phyloP scores from a whole-genome alignment of 495 filamentous ascomycete genomes.

The Apiosordaria backusii region DNA sequence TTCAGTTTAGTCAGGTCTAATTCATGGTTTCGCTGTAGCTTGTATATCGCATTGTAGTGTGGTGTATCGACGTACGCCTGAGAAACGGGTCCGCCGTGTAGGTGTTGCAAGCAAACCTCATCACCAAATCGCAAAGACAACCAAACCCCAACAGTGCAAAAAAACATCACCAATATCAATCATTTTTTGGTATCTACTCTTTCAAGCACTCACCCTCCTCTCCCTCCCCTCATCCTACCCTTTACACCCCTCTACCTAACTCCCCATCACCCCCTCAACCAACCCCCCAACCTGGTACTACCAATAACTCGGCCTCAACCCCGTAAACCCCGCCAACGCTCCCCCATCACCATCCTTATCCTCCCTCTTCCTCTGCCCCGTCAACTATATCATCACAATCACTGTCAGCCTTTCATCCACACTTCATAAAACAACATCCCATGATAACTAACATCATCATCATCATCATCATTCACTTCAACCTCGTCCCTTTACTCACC shows the following conservation, averaged over 20 bases:
- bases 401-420: not conserved
- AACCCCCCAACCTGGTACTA: constrained; percentile 18
- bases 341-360: constrained; percentile 53
- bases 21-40: too few relatives aligned
- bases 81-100: too few relatives aligned
- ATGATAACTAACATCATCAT: not conserved
- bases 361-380: constrained; percentile 74
- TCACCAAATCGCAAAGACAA: not conserved
- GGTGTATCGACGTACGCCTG: too few relatives aligned
- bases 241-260: not conserved
- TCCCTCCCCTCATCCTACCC: not conserved
- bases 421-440: not conserved
- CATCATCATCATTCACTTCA: not conserved
- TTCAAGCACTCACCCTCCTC: not conserved
- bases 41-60: too few relatives aligned
- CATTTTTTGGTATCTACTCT: constrained; percentile 5
- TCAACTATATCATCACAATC: constrained; percentile 50
- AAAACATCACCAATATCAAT: not conserved
- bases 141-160: too few relatives aligned
- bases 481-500: constrained; percentile 43
- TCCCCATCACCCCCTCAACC: not conserved
- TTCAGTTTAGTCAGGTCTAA: too few relatives aligned
- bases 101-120: too few relatives aligned
- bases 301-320: constrained; percentile 73
- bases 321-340: constrained; percentile 58